Evolutionary conservation across 768 basidiomycete species (phyloP), one percentile per base, ranked within the genome.

Genomic region (Hypholoma fasciculare): DNA sequence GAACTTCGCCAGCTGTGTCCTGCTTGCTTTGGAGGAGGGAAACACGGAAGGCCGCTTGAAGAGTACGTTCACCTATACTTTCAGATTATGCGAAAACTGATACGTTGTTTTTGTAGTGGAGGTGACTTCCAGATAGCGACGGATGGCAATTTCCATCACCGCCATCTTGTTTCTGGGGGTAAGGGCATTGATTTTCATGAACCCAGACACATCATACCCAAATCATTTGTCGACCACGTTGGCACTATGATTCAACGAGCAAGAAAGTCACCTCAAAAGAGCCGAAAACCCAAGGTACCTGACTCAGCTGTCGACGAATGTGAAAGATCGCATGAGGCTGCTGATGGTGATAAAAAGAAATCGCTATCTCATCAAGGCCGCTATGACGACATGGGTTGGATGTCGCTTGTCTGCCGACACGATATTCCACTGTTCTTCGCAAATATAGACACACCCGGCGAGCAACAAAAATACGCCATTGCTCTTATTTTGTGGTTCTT

Each of bases 331-430:
- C 70, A 74, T 56, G 59, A 68, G 7, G 73, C 76, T 5, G 76
- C 65, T 8, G 57, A 60, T 12, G 65, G 69, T 1, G 62, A 61
- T 12, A 67, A 67, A 23, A 54, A 58, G 46, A 67, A 67, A 30
- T 58, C 60, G 1, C 58, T 54, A 44, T 56, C 63, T 7, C 7
- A n/a, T 9, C 57, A 49, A 16, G 43, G 23, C 1, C 26, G 54
- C n/a, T 75, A 72, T 52, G 69, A 78, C 46, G 70, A 74, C 34
- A 66, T 65, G 1, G 74, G 77, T 0, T 52, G 75, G 34, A 77
- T 78, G 72, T 72, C 71, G 0, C 60, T 78, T 0, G 70, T 76
- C 0, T 79, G 77, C 56, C 56, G 68, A 0, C 76, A 78, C 52
- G 71, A 77, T 40, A 69, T 76, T 9, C 71, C 72, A 0, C 53